Evolutionary conservation across 495 filamentous ascomycete genomes (phyloP).

Genomic region (Sordaria brevicollis): DNA sequence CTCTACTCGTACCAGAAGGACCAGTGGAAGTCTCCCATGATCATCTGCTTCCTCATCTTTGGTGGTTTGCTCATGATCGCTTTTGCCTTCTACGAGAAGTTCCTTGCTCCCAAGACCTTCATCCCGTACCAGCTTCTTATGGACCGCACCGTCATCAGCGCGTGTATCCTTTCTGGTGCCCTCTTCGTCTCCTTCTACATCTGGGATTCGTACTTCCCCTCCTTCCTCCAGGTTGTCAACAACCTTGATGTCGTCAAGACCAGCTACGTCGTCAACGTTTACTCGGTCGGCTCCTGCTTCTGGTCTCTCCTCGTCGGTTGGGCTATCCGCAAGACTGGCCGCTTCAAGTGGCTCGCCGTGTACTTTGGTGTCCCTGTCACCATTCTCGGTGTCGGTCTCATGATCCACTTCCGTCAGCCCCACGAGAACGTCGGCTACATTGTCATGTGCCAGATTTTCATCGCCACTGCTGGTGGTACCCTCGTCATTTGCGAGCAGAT

Average conservation of each 20-base stretch:
- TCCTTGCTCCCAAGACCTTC: slow-evolving; percentile 44
- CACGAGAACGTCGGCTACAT: slow-evolving; percentile 51
- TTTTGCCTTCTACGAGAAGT: slow-evolving; percentile 52
- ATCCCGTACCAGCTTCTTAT: slow-evolving; percentile 49
- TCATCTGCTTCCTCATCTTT: slow-evolving; percentile 49
- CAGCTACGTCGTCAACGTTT: slow-evolving; percentile 57
- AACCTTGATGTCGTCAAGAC: slow-evolving; percentile 44
- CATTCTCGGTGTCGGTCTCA: slow-evolving; percentile 54
- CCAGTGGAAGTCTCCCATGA: slow-evolving; percentile 38
- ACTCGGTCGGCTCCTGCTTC: slow-evolving; percentile 59
- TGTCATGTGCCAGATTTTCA: slow-evolving; percentile 72
- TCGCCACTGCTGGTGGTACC: slow-evolving; percentile 53
- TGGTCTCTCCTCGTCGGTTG: slow-evolving; percentile 48
- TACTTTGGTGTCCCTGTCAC: slow-evolving; percentile 53
- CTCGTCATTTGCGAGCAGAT: slow-evolving; percentile 56
- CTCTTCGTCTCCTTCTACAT: slow-evolving; percentile 56
- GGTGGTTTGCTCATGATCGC: slow-evolving; percentile 44
- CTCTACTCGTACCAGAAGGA: slow-evolving; percentile 34
- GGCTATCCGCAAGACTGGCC: slow-evolving; percentile 45
- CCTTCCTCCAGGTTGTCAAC: slow-evolving; percentile 65
- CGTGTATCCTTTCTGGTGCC: slow-evolving; percentile 43
- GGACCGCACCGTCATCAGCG: slow-evolving; percentile 55
- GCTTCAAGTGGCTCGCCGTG: slow-evolving; percentile 51
- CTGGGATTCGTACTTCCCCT: slow-evolving; percentile 58
- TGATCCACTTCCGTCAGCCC: slow-evolving; percentile 56